A percentile compares a stretch with the other conserved stretches of the same genome.
Evolutionary conservation across 1,284 basidiomycete genomes (phyloP).

Genomic region (Mycena citricolor): DNA sequence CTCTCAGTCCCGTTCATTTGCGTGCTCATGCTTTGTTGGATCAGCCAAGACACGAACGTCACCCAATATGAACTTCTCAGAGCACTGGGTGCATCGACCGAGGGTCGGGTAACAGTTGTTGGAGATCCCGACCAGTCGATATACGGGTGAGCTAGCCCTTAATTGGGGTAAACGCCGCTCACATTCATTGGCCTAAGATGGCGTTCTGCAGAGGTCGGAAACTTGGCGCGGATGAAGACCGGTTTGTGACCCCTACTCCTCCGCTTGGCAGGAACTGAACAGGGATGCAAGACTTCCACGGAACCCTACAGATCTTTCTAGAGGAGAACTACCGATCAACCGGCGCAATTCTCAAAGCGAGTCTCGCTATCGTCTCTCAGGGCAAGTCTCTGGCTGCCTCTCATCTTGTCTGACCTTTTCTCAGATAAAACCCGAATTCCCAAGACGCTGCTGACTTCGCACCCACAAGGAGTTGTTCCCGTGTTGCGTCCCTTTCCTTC

Average conservation of each 20-base stretch:
- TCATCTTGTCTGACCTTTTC: constrained; percentile 1
- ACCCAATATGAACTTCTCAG: constrained; percentile 86
- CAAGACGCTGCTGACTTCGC: constrained; percentile 76
- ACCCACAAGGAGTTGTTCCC: constrained; percentile 64
- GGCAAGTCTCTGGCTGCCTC: constrained; percentile 42
- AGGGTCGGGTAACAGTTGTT: constrained; percentile 75
- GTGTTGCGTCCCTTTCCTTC: constrained; percentile 46
- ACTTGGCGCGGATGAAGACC: constrained; percentile 74
- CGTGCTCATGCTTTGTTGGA: constrained; percentile 1
- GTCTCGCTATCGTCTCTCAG: constrained; percentile 80
- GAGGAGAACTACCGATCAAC: constrained; percentile 92
- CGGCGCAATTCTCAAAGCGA: constrained; percentile 71
- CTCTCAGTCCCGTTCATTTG: constrained; percentile 17
- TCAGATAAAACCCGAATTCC: constrained; percentile 71
- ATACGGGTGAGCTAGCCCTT: constrained; percentile 12
- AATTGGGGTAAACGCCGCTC: background rate
- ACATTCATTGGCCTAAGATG: constrained; percentile 73
- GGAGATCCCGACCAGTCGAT: constrained; percentile 93
- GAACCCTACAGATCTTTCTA: constrained; percentile 68
- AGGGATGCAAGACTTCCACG: constrained; percentile 56
- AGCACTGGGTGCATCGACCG: constrained; percentile 54
- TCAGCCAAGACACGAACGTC: constrained; percentile 84
- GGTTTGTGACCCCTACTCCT: constrained; percentile 38
- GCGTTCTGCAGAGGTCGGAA: constrained; percentile 82
- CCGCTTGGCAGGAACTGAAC: background rate